A percentile compares a stretch with the other conserved stretches of the same genome.
phyloP scores from a whole-genome alignment of 2,329 filamentous ascomycete species.

The Ascocoryne sarcoides region DNA sequence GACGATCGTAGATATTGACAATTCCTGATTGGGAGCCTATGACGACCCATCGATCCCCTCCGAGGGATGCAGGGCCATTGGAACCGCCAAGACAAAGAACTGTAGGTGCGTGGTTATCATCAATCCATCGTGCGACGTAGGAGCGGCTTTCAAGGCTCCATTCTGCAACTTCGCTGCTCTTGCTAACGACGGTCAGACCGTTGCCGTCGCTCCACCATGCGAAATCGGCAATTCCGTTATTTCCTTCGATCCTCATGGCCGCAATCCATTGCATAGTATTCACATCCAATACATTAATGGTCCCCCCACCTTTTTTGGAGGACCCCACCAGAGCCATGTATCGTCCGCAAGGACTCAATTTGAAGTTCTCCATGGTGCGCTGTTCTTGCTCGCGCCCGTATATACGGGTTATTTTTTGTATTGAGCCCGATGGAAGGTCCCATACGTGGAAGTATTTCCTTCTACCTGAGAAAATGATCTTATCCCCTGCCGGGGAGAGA shows the following conservation, averaged over 20 bases:
- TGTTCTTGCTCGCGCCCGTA: slow-evolving; percentile 74
- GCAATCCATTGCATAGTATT: slow-evolving; percentile 80
- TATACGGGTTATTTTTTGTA: slow-evolving; percentile 74
- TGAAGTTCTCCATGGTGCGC: slow-evolving; percentile 84
- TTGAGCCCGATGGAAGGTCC: slow-evolving; percentile 72
- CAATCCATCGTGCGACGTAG: slow-evolving; percentile 75
- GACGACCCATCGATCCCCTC: slow-evolving; percentile 81
- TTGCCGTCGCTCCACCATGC: slow-evolving; percentile 83
- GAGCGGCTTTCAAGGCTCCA: slow-evolving; percentile 63
- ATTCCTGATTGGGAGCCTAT: slow-evolving; percentile 81
- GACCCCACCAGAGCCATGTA: slow-evolving; percentile 80
- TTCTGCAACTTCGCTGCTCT: slow-evolving; percentile 83
- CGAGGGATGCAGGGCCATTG: slow-evolving; percentile 48
- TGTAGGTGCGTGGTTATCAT: slow-evolving; percentile 82
- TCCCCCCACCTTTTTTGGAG: slow-evolving; percentile 64
- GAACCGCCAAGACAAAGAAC: slow-evolving; percentile 70
- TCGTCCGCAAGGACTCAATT: slow-evolving; percentile 74
- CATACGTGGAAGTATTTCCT: slow-evolving; percentile 90
- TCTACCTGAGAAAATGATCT: slow-evolving; percentile 81
- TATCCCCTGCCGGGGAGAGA: slow-evolving; percentile 59
- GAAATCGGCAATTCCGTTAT: slow-evolving; percentile 80
- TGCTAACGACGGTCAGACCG: slow-evolving; percentile 74
- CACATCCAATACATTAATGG: slow-evolving; percentile 77
- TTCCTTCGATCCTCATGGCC: slow-evolving; percentile 71
- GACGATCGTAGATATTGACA: slow-evolving; percentile 86